Conservation (phyloP, 148 eudicot species). For the Pouteria glomerata region DNA sequence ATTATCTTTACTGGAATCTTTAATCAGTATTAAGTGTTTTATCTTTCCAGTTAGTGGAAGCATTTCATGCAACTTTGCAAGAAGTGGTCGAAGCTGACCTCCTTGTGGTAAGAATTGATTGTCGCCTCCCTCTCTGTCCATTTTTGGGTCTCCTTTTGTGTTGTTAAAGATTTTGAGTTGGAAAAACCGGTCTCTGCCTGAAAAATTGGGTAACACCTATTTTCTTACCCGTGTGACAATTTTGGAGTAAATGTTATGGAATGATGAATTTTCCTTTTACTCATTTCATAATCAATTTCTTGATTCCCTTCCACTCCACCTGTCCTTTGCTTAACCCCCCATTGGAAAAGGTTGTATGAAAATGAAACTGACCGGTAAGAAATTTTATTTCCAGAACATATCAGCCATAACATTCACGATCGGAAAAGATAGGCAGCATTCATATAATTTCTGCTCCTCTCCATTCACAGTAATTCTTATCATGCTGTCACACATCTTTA, state of each 20-base stretch:
- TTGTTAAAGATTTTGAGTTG: not conserved
- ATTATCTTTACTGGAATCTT: not conserved
- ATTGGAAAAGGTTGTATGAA: not conserved
- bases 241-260: too few relatives aligned
- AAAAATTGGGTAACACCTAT: not conserved
- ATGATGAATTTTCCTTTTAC: too few relatives aligned
- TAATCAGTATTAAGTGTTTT: too few relatives aligned
- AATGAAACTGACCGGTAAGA: not conserved
- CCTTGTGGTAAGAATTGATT: constrained; percentile 62
- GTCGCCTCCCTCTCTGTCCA: not conserved
- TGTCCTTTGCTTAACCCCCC: not conserved
- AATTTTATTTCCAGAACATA: not conserved
- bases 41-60: constrained; percentile 68
- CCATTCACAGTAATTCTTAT: not conserved
- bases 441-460: too few relatives aligned
- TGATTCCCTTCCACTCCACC: not conserved
- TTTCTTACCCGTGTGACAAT: not conserved
- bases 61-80: constrained; percentile 97
- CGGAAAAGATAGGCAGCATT: not conserved
- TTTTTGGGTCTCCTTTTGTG: not conserved
- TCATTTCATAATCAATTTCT: not conserved
- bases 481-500: not conserved
- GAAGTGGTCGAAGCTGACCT: constrained; percentile 97
- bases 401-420: not conserved
- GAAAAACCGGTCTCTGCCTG: not conserved